Percentiles rank a stretch among this genome's conserved stretches.
Evolutionary conservation across 805 yeast genomes (phyloP).

Genomic region (Pichia kluyveri): DNA sequence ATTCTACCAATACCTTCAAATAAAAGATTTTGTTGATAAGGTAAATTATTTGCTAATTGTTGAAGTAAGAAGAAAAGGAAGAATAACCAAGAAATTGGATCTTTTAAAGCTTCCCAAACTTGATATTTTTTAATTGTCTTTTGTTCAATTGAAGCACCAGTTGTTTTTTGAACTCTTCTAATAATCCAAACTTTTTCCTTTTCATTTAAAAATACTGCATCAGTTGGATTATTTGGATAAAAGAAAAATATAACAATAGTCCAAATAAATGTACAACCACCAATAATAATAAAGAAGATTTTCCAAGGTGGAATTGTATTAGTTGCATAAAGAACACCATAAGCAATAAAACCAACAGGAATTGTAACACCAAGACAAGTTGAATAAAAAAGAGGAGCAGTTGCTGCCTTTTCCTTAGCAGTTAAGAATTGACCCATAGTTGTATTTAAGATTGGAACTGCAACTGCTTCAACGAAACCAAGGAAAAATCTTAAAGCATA

Average conservation of each 20-base stretch:
- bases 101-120: conserved; percentile 40
- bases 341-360: conserved; percentile 33
- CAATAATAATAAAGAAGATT: conserved; percentile 46
- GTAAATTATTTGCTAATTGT: neutral
- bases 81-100: conserved; percentile 39
- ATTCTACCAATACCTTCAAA: conserved; percentile 33
- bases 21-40: conserved; percentile 25
- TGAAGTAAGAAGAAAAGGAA: conserved; percentile 27
- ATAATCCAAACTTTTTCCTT: conserved; percentile 47
- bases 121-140: conserved; percentile 39
- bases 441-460: conserved; percentile 34
- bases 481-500: conserved; percentile 39
- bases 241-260: conserved; percentile 26
- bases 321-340: conserved; percentile 27
- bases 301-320: conserved; percentile 36
- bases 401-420: conserved; percentile 34
- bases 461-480: conserved; percentile 41
- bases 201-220: conserved; percentile 35
- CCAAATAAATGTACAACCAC: conserved; percentile 39
- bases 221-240: conserved; percentile 52
- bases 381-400: conserved; percentile 45
- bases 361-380: conserved; percentile 39
- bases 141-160: conserved; percentile 34
- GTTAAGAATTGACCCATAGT: conserved; percentile 45
- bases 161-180: conserved; percentile 31